Conservation (phyloP, 1,139 yeast species). For the Protomyces macrosporus region DNA sequence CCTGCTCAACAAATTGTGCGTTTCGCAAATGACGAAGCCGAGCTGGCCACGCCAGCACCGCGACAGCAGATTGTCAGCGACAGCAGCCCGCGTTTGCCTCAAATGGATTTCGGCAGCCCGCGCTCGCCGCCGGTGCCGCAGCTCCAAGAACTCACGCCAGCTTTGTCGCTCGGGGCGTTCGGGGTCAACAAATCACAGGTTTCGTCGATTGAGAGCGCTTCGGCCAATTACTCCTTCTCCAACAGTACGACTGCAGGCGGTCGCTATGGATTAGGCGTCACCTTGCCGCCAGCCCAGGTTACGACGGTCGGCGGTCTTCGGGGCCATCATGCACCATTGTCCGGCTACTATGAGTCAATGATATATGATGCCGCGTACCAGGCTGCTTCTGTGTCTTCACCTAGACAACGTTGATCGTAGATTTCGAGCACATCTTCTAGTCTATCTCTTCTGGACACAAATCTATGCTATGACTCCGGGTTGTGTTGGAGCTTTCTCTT, state of each 20-base stretch:
- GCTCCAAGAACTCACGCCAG: neutral
- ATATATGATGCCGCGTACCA: neutral
- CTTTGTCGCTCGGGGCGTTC: neutral
- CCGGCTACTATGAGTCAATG: neutral
- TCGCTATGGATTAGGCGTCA: neutral
- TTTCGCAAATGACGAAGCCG: neutral
- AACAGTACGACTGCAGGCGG: neutral
- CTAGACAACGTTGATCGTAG: too few relatives aligned
- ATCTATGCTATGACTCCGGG: too few relatives aligned
- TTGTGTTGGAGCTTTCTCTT: too few relatives aligned
- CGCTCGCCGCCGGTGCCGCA: neutral
- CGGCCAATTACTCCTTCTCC: neutral
- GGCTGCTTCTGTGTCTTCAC: too few relatives aligned
- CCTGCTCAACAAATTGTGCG: neutral
- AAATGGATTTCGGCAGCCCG: neutral
- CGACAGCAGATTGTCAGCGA: neutral
- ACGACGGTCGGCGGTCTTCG: neutral
- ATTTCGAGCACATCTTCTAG: too few relatives aligned
- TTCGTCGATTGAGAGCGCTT: neutral
- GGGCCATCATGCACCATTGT: neutral
- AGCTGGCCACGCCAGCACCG: neutral
- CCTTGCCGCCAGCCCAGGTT: neutral
- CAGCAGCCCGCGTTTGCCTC: neutral
- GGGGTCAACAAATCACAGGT: neutral
- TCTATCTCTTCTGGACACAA: too few relatives aligned